Base-by-base conservation (phyloP, 2,329 filamentous ascomycete species). In the Exophiala xenobiotica region DNA sequence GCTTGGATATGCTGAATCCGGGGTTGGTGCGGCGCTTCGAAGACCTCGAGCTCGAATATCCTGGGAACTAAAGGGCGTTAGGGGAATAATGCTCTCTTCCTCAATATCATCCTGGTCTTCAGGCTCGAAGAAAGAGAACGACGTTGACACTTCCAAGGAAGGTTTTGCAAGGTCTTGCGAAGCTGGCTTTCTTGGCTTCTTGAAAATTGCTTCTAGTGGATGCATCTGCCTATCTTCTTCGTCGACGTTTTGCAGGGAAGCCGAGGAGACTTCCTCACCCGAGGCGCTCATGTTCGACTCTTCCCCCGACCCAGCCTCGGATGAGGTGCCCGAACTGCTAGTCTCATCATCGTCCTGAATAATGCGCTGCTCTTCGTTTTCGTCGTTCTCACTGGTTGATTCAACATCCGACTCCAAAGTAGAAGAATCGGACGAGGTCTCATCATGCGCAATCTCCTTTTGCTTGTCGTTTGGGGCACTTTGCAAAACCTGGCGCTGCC, bases 21-120 rank as follows among this genome's bases (percentile, higher is more conserved):
- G 93, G 0, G 93, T 99, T 0, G 93, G 93, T 2, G 93, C 93
- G 4, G 90, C 90, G 66, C 90, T 96, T 49, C 93, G 81, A n/a
- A 88, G 66, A 38, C 69, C 68, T 26, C 75, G 66, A 44, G 80
- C 81, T 56, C 90, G 81, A 23, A 92, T 75, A 60, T 97, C 92
- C 60, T 85, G 81, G 57, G 85, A 83, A 0, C 88, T 89, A 67
- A 84, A 95, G 0, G 92, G 92, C 0, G 92, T 96, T 69, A 90
- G 82, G 9, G 90, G 91, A 14, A 57, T 49, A 16, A 46, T 54
- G 12, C 64, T 59, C 44, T 65, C 61, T 56, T 70, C 67, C 7
- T 73, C 67, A 1, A 70, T 67, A 9, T 76, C 78, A 18, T 79
- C 74, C 11, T 75, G 72, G 2, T 72, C 69, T 24, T 80, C 74